These are phyloP conservation scores for Candida tammaniensis DNA, from an alignment of 805 yeast genomes.

Conservation along the genomic window DNA sequence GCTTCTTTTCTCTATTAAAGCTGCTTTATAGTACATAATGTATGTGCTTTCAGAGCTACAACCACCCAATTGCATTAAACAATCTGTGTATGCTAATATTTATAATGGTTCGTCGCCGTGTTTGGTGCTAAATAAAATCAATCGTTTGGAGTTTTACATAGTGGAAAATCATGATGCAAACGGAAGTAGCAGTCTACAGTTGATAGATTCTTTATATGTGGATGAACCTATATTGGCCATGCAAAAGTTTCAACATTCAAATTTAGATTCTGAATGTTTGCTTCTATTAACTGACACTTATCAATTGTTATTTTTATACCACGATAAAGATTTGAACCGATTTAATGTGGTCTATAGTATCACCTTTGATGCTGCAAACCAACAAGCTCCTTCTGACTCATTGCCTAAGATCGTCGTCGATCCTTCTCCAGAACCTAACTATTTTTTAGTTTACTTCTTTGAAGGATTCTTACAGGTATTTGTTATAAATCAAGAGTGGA, in stretches of 20 bases:
- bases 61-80: conserved; percentile 14
- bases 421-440: conserved; percentile 8
- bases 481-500: conserved; percentile 13
- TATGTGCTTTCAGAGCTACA: conserved; percentile 19
- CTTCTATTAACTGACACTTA: conserved; percentile 14
- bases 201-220: conserved; percentile 13
- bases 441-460: conserved; percentile 20
- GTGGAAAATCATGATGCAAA: background rate
- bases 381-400: conserved; percentile 22
- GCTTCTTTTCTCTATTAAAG: no score
- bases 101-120: conserved; percentile 6
- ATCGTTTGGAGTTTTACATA: conserved; percentile 15
- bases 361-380: conserved; percentile 18
- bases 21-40: conserved; percentile 13
- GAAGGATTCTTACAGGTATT: conserved; percentile 18
- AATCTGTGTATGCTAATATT: conserved; percentile 14
- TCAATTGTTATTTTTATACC: conserved; percentile 11
- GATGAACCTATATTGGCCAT: conserved; percentile 15
- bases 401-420: conserved; percentile 18
- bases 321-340: conserved; percentile 5
- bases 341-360: conserved; percentile 11
- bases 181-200: background rate
- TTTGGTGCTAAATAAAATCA: conserved; percentile 13
- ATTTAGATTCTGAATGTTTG: conserved; percentile 12
- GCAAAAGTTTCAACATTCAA: conserved; percentile 10